Conservation (phyloP, 2,329 filamentous ascomycete genomes). For the Nothomitra cinnamomea region DNA sequence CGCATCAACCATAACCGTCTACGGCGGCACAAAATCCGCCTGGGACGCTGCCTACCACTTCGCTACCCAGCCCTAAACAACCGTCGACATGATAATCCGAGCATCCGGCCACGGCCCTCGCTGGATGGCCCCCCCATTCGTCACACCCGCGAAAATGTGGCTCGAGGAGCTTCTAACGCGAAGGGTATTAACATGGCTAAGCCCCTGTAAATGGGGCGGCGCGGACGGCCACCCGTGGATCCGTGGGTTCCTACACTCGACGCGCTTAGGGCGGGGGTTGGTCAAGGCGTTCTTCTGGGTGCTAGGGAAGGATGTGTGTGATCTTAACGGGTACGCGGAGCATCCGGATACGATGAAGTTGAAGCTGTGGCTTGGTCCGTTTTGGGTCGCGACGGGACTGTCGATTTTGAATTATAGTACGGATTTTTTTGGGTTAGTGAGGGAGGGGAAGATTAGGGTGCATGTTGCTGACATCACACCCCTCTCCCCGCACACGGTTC, state of each 20-base stretch:
- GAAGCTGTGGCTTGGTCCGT: constrained; percentile 26
- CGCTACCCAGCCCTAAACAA: constrained; percentile 30
- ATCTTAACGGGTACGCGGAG: too few relatives aligned
- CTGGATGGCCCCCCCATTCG: constrained; percentile 34
- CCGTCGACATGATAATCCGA: constrained; percentile 41
- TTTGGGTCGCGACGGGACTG: constrained; percentile 38
- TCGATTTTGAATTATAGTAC: constrained; percentile 44
- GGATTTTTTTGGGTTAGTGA: constrained; percentile 39
- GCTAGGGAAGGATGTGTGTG: too few relatives aligned
- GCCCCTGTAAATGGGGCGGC: too few relatives aligned
- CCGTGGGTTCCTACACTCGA: too few relatives aligned
- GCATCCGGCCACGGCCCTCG: constrained; percentile 37
- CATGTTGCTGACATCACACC: constrained; percentile 36
- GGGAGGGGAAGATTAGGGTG: constrained; percentile 34
- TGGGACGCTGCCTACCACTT: constrained; percentile 46
- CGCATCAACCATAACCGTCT: constrained; percentile 30
- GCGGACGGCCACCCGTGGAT: too few relatives aligned
- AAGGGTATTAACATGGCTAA: background rate
- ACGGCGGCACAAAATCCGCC: constrained; percentile 45
- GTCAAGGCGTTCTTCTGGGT: too few relatives aligned
- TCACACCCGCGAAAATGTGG: constrained; percentile 33
- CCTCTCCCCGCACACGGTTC: constrained; percentile 28
- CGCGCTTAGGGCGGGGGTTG: too few relatives aligned
- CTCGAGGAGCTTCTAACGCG: constrained; percentile 33
- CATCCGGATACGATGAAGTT: constrained; percentile 28